Evolutionary conservation across 768 basidiomycete genomes (phyloP).

Genomic region (Pholiota microspora): DNA sequence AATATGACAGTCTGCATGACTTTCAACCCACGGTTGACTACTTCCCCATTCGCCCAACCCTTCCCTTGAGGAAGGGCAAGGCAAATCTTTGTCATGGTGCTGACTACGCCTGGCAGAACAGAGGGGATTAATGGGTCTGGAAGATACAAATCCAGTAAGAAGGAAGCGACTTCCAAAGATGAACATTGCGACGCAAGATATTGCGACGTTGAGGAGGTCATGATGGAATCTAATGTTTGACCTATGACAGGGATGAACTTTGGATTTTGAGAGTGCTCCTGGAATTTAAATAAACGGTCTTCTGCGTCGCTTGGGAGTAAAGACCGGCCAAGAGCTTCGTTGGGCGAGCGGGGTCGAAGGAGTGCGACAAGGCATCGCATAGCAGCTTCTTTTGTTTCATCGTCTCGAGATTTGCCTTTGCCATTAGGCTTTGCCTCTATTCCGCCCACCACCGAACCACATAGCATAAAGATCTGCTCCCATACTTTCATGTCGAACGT

Average conservation of each 20-base stretch:
- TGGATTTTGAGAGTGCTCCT: conserved; percentile 40
- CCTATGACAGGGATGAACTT: conserved; percentile 78
- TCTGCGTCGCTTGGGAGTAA: conserved; percentile 19
- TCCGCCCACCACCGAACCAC: conserved; percentile 60
- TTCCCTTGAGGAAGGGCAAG: conserved; percentile 51
- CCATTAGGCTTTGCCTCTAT: conserved; percentile 56
- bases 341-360: conserved; percentile 46
- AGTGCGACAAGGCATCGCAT: conserved; percentile 63
- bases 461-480: conserved; percentile 85
- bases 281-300: conserved; percentile 34
- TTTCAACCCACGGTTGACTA: conserved; percentile 54
- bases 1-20: conserved; percentile 56
- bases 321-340: conserved; percentile 32
- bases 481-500: conserved; percentile 66
- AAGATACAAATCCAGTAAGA: conserved; percentile 57
- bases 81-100: conserved; percentile 70
- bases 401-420: conserved; percentile 65
- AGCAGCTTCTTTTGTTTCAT: conserved; percentile 82
- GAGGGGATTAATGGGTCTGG: conserved; percentile 56
- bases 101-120: conserved; percentile 82
- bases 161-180: conserved; percentile 56
- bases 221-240: conserved; percentile 75
- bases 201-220: conserved; percentile 54
- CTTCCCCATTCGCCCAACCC: conserved; percentile 73
- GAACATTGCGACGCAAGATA: conserved; percentile 59